phyloP scores from a whole-genome alignment of 2,329 filamentous ascomycete genomes.

The Lasiodiplodia theobromae region DNA sequence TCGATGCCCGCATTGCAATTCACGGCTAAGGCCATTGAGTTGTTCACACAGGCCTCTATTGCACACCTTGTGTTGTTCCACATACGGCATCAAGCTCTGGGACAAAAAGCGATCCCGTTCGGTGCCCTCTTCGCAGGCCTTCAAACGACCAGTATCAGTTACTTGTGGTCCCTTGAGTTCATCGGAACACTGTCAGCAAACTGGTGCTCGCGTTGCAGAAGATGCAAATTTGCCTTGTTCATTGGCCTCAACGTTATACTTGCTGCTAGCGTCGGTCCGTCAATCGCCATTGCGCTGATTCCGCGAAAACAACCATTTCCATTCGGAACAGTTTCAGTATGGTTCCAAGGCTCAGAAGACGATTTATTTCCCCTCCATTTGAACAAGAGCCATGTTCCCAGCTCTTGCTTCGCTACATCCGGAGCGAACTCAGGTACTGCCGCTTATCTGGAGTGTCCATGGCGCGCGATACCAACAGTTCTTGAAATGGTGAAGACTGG shows the following conservation, averaged over 20 bases:
- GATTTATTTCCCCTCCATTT: background rate
- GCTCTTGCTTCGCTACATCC: background rate
- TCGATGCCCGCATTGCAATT: conserved; percentile 5
- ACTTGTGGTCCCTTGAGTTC: conserved; percentile 14
- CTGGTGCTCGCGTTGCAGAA: background rate
- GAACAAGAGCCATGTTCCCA: background rate
- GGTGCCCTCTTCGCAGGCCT: conserved; percentile 11
- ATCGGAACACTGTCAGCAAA: background rate
- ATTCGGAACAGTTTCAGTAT: background rate
- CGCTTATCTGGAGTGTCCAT: background rate
- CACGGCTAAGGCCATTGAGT: background rate
- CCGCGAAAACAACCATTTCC: background rate
- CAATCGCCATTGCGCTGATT: conserved; percentile 6
- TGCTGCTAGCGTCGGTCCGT: background rate
- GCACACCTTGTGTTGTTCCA: background rate
- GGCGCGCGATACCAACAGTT: background rate
- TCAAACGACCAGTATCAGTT: conserved; percentile 1
- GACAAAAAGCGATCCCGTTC: background rate
- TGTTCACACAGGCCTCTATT: conserved; percentile 7
- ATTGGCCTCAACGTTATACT: background rate
- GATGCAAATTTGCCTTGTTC: background rate
- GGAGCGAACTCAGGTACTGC: no score
- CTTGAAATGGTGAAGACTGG: background rate
- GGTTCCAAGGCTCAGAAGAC: background rate
- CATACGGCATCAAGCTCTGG: background rate